Percentiles rank a stretch among this genome's conserved stretches.
phyloP scores from a whole-genome alignment of 805 yeast species.

The Wickerhamomyces strasburgensis region DNA sequence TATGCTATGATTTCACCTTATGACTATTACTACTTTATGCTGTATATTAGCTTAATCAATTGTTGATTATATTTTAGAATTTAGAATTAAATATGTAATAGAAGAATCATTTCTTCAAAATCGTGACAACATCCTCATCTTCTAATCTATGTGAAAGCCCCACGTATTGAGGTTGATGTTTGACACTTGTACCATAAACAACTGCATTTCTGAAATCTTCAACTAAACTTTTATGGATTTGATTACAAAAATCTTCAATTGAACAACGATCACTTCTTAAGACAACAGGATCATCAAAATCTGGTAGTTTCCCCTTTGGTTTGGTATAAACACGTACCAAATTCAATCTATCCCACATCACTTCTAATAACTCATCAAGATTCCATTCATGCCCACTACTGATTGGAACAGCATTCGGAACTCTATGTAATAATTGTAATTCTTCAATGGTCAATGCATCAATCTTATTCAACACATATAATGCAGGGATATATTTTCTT shows the following conservation, averaged over 20 bases:
- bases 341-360: conserved; percentile 92
- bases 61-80: not conserved
- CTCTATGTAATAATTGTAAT: conserved; percentile 80
- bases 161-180: conserved; percentile 96
- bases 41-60: not conserved
- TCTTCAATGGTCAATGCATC: conserved; percentile 94
- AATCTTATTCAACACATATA: conserved; percentile 91
- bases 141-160: conserved; percentile 79
- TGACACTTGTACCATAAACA: conserved; percentile 90
- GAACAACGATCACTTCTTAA: conserved; percentile 75
- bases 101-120: conserved; percentile 57
- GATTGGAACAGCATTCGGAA: conserved; percentile 96
- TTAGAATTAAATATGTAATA: conserved; percentile 1
- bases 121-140: conserved; percentile 97
- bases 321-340: conserved; percentile 95
- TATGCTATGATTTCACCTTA: not conserved
- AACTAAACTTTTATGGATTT: conserved; percentile 90
- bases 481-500: conserved; percentile 92
- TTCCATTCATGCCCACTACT: conserved; percentile 97
- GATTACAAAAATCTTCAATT: conserved; percentile 94
- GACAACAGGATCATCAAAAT: conserved; percentile 92
- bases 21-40: not conserved
- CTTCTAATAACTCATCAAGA: conserved; percentile 85
- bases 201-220: conserved; percentile 91
- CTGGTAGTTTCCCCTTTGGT: conserved; percentile 93